These are phyloP conservation scores for Sabuloglossum arenarium DNA, from an alignment of 495 filamentous ascomycete species.

Conservation along the genomic window DNA sequence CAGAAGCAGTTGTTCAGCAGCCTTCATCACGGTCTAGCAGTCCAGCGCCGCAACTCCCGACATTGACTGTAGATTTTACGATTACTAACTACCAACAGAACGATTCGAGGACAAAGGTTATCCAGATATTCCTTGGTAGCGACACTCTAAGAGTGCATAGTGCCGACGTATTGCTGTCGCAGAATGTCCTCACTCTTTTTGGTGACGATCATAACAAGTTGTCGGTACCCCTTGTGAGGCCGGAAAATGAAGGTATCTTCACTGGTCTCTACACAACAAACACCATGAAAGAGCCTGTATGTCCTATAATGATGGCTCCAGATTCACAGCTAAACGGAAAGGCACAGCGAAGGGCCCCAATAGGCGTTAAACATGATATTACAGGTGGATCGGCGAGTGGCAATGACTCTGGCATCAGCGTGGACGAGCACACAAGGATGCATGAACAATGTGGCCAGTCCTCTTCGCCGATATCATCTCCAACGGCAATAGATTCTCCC, in stretches of 20 bases:
- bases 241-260: conserved; percentile 69
- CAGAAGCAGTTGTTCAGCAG: conserved; percentile 69
- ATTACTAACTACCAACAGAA: conserved; percentile 33
- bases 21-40: conserved; percentile 51
- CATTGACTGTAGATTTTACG: conserved; percentile 54
- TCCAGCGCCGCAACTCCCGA: conserved; percentile 59
- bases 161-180: conserved; percentile 81
- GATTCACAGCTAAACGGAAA: background rate
- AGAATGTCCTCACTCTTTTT: conserved; percentile 68
- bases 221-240: conserved; percentile 80
- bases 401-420: background rate
- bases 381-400: background rate
- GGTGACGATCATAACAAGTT: conserved; percentile 75
- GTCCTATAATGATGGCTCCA: background rate
- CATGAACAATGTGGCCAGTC: background rate
- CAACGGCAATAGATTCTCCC: background rate
- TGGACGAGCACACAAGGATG: background rate
- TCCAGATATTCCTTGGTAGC: conserved; percentile 71
- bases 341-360: background rate
- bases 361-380: background rate
- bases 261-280: conserved; percentile 48
- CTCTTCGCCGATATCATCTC: background rate
- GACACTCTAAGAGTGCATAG: conserved; percentile 72
- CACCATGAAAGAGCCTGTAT: background rate
- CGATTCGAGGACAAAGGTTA: conserved; percentile 25